Base-by-base conservation (phyloP, 257 asterid species). In the Salvia rosmarinus region DNA sequence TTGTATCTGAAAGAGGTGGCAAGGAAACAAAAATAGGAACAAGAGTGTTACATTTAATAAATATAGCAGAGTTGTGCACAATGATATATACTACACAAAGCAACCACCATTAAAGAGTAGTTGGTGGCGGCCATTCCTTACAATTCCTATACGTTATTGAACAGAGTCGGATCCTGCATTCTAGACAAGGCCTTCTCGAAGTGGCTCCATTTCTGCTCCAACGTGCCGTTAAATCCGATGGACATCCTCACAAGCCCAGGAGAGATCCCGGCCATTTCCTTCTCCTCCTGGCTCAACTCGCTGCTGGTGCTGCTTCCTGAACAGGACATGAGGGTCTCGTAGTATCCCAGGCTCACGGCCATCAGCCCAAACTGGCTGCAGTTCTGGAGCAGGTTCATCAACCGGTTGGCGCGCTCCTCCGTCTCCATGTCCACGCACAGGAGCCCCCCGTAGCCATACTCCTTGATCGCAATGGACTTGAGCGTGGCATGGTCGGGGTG, bases 261-360 rank as follows among this genome's bases (percentile, higher is more conserved):
- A 0, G 97, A 89, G 8, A 94, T 94, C 4, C 99, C 99, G 0
- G 97, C 96, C 81, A 84, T 9, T 5, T 58, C 81, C 71, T 89
- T 89, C 88, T 91, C 99, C 3, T 86, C 91, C 0, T 75, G 78
- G 17, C 76, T 89, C 89, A 94, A n/a, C 32, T 94, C 99, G 8
- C 99, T 94, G 21, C 99, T 94, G 2, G 99, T 94, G 82, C 97
- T 89, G 12, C 95, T 91, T 6, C 97, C 95, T 0, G 99, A 94
- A 84, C 97, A 91, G 2, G 99, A 94, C 97, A 93, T 93, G 0
- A 93, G 79, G 0, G 98, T 93, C 81, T 90, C 98, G 12, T 90
- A 90, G 77, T 93, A 93, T 2, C 98, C 98, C 74, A 93, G 76
- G 77, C 98, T 93, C 1, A 93, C 98, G 0, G 97, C 98, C 95